Base-by-base conservation (phyloP, 805 yeast genomes). In the Candida awuae region DNA sequence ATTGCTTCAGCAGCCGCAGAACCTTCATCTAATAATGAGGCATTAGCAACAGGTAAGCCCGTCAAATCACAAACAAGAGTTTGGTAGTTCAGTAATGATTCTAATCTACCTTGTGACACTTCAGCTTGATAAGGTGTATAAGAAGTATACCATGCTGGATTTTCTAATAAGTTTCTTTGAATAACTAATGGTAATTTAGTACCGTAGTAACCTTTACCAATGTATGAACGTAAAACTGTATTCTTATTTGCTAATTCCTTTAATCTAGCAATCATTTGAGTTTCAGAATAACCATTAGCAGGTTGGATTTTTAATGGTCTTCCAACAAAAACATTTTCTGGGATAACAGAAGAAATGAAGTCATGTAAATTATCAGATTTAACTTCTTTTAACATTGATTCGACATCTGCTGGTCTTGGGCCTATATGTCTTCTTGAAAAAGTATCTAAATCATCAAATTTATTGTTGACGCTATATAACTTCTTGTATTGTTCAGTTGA, bases 121-220 rank as follows among this genome's bases (percentile, higher is more conserved):
- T 92, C 98, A 1, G 98, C 96, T 66, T 92, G 98, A 61, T 92
- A 92, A 26, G 98, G 98, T 18, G 98, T 92, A 60, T 92, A 92
- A 1, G 97, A 86, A 16, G 98, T 92, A 68, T 92, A 92, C 98
- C 98, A 92, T 57, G 87, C 95, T 6, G 98, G 98, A 45, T 81
- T 77, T 62, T 92, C 98, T 41, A 92, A 66, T 42, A 92, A 62
- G 54, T 92, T 92, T 58, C 98, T 77, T 66, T 85, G 94, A 50
- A 92, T 84, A 26, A 90, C 96, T 2, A 94, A 82, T 0, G 98
- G 98, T 33, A 85, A 67, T 37, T 74, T 68, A 1, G 97, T 90
- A 43, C 94, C 94, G 51, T 85, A 83, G 62, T 90, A 92, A 29
- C 98, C 98, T 58, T 84, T 84, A 46, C 98, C 98, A 43, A 92